Conservation (phyloP, 2,329 filamentous ascomycete species). For the Lachnellula occidentalis region DNA sequence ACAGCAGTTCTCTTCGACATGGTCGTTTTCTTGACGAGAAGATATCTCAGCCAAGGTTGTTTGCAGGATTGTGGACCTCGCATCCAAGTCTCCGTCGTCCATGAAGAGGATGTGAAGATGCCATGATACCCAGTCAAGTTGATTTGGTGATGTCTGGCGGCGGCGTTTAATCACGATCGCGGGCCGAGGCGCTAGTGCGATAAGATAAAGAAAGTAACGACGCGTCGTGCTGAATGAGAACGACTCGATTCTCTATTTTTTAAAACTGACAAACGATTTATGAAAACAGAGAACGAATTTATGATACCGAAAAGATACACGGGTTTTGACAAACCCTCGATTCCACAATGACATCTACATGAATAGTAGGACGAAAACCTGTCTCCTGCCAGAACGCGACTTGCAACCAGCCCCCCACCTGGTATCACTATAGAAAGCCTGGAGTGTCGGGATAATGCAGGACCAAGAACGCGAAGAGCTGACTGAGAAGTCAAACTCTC, state of each 20-base stretch:
- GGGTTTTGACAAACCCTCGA: too few species aligned
- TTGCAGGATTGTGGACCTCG: constrained; percentile 39
- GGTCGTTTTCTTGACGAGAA: constrained; percentile 23
- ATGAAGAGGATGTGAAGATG: constrained; percentile 14
- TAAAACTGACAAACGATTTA: too few species aligned
- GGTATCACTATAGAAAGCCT: not conserved
- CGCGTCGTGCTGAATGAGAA: not conserved
- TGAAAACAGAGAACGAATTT: not conserved
- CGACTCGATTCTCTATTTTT: too few species aligned
- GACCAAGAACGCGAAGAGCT: constrained; percentile 17
- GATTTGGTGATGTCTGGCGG: not conserved
- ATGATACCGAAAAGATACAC: too few species aligned
- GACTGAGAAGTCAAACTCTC: constrained; percentile 37
- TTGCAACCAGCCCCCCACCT: not conserved
- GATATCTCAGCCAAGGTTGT: constrained; percentile 39
- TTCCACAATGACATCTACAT: not conserved
- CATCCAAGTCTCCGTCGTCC: constrained; percentile 35
- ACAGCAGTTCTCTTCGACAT: constrained; percentile 50
- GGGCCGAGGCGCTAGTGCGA: not conserved
- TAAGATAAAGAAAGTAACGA: constrained; percentile 3
- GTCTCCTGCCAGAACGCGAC: not conserved
- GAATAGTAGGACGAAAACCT: not conserved
- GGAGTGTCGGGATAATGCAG: constrained; percentile 17
- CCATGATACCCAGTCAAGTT: not conserved
- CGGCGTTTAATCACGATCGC: not conserved